Evolutionary conservation across 768 basidiomycete species (phyloP), one percentile per base, ranked within the genome.

Genomic region (Cystofilobasidium capitatum): DNA sequence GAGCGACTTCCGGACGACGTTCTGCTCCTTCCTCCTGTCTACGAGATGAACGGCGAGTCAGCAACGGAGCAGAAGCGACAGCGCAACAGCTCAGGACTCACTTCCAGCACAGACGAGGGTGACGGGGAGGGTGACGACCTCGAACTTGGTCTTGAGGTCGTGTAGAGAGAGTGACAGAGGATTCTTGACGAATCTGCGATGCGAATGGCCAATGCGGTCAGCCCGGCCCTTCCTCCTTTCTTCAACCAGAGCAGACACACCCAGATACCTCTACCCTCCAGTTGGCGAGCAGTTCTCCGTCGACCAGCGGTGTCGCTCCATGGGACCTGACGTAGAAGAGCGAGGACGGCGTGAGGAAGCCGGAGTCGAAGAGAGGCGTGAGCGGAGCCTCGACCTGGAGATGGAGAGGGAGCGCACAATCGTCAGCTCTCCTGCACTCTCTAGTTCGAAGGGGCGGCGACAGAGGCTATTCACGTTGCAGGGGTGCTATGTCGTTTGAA

Each of bases 291-390:
- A 71, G 73, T 8, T 76, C 74, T 0, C 74, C 74, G n/a, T 78
- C 75, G 17, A 85, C 76, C 24, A 74, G 74, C 0, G 85, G 85
- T 5, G 84, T 83, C 0, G 82, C 80, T 14, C 85, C 85, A 69
- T 86, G 85, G 69, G 83, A 85, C 20, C 85, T 81, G n/a, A 85
- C 85, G 71, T 79, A 85, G 75, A 81, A 82, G 12, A 83, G 77
- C 67, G 80, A 77, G 60, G 78, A 78, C 0, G 84, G 81, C 0
- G 84, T 85, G 63, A 85, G 70, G 74, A 85, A 85, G 16, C 84
- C 84, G 70, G 66, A 16, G 20, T 79, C 67, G 9, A 47, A 33
- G 26, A 61, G 65, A 6, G 42, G 33, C 29, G 51, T 29, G 22
- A 60, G 66, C 22, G 64, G 64, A 22, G 83, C 78, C 72, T 86